phyloP scores from a whole-genome alignment of 1,139 yeast genomes.

The Zygosaccharomyces sapae region DNA sequence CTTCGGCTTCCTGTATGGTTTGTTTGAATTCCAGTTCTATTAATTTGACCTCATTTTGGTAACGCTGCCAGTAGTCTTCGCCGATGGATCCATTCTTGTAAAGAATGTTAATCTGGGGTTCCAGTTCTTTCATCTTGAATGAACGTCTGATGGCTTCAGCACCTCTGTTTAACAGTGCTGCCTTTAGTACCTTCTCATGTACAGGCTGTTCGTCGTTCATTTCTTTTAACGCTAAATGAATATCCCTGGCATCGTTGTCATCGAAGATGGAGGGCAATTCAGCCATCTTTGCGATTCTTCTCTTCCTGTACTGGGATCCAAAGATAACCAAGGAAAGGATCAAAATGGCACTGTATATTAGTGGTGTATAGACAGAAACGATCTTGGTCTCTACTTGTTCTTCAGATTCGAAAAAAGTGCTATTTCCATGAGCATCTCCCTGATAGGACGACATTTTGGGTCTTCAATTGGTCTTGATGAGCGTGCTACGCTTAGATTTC shows the following conservation, averaged over 20 bases:
- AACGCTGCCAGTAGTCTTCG: conserved; percentile 80
- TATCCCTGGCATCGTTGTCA: conserved; percentile 59
- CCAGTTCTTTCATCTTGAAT: conserved; percentile 64
- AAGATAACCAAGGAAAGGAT: conserved; percentile 70
- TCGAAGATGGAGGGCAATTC: conserved; percentile 67
- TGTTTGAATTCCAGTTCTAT: conserved; percentile 75
- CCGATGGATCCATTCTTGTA: conserved; percentile 90
- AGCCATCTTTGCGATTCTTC: conserved; percentile 51
- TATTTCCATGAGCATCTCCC: conserved; percentile 15
- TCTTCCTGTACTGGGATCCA: conserved; percentile 64
- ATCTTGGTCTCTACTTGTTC: conserved; percentile 34
- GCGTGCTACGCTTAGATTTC: neutral
- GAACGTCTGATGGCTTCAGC: conserved; percentile 90
- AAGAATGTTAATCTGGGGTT: conserved; percentile 59
- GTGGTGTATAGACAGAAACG: conserved; percentile 81
- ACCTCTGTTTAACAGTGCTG: conserved; percentile 80
- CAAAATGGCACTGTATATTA: conserved; percentile 70
- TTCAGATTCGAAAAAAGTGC: conserved; percentile 23
- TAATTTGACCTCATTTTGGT: conserved; percentile 68
- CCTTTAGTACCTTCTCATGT: conserved; percentile 77
- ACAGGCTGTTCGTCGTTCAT: conserved; percentile 53
- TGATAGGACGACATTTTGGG: conserved; percentile 17
- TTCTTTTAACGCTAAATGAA: conserved; percentile 57
- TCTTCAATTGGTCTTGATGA: neutral
- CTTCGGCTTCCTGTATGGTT: conserved; percentile 72